Percentiles rank a stretch among this genome's conserved stretches.
Conservation (phyloP, 257 asterid species). For the Lycium ferocissimum region DNA sequence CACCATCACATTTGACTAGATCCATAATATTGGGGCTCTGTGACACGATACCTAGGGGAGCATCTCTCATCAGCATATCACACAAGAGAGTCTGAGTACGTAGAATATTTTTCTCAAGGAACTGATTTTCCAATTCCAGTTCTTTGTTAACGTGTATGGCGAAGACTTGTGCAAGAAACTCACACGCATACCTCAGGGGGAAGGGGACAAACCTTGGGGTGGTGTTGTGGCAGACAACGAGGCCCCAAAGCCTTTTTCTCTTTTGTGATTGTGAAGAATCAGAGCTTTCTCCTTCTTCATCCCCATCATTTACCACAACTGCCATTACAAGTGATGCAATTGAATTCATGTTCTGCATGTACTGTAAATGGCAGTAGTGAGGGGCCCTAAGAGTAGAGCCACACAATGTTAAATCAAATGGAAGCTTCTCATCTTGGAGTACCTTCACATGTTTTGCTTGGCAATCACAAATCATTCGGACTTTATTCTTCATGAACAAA, state of each 20-base stretch:
- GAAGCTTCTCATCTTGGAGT: conserved; percentile 79
- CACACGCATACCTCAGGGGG: conserved; percentile 95
- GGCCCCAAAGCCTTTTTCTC: conserved; percentile 90
- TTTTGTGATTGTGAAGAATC: conserved; percentile 60
- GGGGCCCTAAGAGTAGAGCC: conserved; percentile 96
- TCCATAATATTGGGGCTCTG: conserved; percentile 92
- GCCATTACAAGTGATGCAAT: conserved; percentile 96
- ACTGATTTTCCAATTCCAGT: conserved; percentile 77
- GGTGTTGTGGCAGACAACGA: conserved; percentile 92
- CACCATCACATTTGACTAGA: conserved; percentile 89
- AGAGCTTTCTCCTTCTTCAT: conserved; percentile 60
- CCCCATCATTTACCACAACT: conserved; percentile 82
- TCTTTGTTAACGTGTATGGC: conserved; percentile 93
- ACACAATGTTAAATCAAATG: conserved; percentile 81
- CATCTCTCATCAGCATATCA: conserved; percentile 88
- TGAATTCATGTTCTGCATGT: conserved; percentile 95
- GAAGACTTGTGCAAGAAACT: conserved; percentile 91
- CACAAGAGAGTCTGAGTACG: conserved; percentile 88
- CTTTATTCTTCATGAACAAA: conserved; percentile 93
- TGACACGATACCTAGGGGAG: conserved; percentile 86
- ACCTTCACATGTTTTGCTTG: conserved; percentile 77
- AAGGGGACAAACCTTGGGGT: conserved; percentile 94
- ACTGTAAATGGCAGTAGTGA: conserved; percentile 86
- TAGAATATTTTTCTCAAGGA: conserved; percentile 83
- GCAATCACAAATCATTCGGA: conserved; percentile 93